Conservation (phyloP, 148 eudicot species). For the Hydrangea macrophylla region DNA sequence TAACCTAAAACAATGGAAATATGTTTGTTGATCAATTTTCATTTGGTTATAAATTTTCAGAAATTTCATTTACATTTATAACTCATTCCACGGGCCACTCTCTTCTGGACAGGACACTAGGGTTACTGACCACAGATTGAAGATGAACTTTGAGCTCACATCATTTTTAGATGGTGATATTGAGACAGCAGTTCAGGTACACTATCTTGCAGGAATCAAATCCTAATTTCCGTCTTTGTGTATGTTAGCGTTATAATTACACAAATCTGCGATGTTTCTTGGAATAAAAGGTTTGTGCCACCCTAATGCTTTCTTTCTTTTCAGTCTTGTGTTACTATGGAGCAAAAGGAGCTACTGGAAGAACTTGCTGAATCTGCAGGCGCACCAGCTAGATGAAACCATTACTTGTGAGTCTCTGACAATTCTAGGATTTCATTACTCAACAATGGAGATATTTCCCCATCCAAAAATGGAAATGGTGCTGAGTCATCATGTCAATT, state of each 20-base stretch:
- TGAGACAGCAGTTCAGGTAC: constrained; percentile 91
- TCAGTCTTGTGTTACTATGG: constrained; percentile 85
- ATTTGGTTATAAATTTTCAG: no score
- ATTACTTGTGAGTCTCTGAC: constrained; percentile 8
- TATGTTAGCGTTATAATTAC: no score
- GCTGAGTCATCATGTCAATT: no score
- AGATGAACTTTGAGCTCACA: constrained; percentile 90
- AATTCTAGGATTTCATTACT: neutral
- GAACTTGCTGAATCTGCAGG: constrained; percentile 75
- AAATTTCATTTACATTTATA: no score
- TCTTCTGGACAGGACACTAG: constrained; percentile 96
- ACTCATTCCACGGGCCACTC: no score
- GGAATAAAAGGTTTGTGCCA: neutral
- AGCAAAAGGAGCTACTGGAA: constrained; percentile 80
- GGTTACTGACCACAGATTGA: constrained; percentile 93
- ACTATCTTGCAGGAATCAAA: neutral
- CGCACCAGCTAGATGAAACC: constrained; percentile 35
- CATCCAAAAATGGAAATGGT: neutral
- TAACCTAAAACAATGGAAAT: no score
- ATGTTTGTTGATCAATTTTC: no score
- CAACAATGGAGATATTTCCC: neutral
- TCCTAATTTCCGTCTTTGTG: no score
- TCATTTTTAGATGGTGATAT: constrained; percentile 81
- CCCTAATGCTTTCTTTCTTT: constrained; percentile 8
- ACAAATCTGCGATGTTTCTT: neutral